phyloP scores from a whole-genome alignment of 495 filamentous ascomycete species.

The Astrothelium macrocarpum region DNA sequence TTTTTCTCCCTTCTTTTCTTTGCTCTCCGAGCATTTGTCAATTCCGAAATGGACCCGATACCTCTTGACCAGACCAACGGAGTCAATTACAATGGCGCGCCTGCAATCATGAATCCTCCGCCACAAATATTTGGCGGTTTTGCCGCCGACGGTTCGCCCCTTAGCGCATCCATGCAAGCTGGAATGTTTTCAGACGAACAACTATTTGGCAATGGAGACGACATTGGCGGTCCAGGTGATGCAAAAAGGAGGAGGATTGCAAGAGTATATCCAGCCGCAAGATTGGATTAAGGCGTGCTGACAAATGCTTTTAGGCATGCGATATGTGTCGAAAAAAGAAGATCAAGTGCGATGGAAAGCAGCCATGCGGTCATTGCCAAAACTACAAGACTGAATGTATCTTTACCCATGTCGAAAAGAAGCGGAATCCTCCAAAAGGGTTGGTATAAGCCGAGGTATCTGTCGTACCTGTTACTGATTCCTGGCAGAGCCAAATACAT shows the following conservation, averaged over 20 bases:
- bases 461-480: conserved; percentile 10
- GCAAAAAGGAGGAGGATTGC: conserved; percentile 90
- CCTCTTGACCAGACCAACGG: not conserved
- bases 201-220: conserved; percentile 41
- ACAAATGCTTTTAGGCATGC: conserved; percentile 56
- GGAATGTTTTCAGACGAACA: conserved; percentile 49
- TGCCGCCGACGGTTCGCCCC: conserved; percentile 49
- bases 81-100: conserved; percentile 23
- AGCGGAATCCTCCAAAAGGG: conserved; percentile 95
- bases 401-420: conserved; percentile 98
- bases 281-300: conserved; percentile 18
- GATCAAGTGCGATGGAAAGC: conserved; percentile 97
- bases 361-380: conserved; percentile 91
- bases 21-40: not conserved
- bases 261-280: conserved; percentile 38
- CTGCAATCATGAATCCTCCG: conserved; percentile 53
- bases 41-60: not conserved
- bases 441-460: conserved; percentile 34
- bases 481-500: conserved; percentile 82
- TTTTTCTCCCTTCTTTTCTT: not conserved
- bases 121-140: conserved; percentile 63
- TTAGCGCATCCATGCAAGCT: conserved; percentile 47
- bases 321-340: conserved; percentile 99
- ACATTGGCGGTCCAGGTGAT: conserved; percentile 65
- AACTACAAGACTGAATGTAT: conserved; percentile 98